Conservation (phyloP, 495 filamentous ascomycete genomes). For the Entonaema liquescens region DNA sequence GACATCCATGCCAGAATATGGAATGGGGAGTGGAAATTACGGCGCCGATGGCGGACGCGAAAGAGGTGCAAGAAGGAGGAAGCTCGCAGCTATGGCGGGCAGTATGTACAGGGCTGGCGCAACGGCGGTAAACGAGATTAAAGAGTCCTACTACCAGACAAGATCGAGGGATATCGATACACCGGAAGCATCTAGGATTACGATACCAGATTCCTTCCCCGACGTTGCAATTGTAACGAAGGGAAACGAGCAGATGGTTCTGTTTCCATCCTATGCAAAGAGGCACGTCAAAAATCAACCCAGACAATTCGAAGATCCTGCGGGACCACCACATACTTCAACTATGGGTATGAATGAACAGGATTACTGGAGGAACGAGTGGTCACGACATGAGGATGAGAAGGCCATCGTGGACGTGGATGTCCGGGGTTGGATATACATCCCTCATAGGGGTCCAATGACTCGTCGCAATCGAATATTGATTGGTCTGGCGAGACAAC, state of each 20-base stretch:
- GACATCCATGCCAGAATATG: constrained; percentile 41
- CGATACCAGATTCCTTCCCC: constrained; percentile 80
- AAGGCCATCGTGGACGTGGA: constrained; percentile 91
- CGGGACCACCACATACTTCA: constrained; percentile 25
- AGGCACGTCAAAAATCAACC: constrained; percentile 61
- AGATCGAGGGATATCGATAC: constrained; percentile 61
- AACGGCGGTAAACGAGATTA: constrained; percentile 88
- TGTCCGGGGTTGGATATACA: constrained; percentile 92
- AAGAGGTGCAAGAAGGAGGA: constrained; percentile 75
- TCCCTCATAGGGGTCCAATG: constrained; percentile 86
- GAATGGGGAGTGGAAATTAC: constrained; percentile 37
- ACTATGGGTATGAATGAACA: constrained; percentile 57
- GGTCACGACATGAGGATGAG: constrained; percentile 75
- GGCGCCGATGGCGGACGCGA: constrained; percentile 56
- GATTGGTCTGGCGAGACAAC: constrained; percentile 79
- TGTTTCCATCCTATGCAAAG: constrained; percentile 92
- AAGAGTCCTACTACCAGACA: constrained; percentile 87
- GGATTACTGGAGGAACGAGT: constrained; percentile 74
- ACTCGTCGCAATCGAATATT: constrained; percentile 85
- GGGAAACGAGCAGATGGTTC: constrained; percentile 88
- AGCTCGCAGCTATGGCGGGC: constrained; percentile 68
- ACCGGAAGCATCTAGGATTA: constrained; percentile 58
- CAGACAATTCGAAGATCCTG: constrained; percentile 37
- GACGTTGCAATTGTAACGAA: constrained; percentile 79
- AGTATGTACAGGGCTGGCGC: constrained; percentile 71